Base-by-base conservation (phyloP, 176 grass and related monocot genomes). In the Phoenix roebelenii region DNA sequence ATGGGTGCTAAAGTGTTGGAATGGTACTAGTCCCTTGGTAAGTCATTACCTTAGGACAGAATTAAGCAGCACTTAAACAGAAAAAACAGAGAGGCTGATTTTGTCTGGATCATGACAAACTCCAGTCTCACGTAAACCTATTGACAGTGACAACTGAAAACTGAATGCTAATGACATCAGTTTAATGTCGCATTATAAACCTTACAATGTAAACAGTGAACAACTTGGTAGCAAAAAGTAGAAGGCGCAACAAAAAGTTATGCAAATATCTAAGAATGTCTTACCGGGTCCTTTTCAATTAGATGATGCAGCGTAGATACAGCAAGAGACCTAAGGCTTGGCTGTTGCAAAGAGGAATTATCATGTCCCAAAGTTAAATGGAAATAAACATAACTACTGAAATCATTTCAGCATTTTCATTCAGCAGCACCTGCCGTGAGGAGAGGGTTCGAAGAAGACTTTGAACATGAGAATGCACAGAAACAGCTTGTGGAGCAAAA, bases 401-500 rank as follows among this genome's bases (percentile, higher is more conserved):
- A 10, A 30, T 15, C 9, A 72, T 20, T 53, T 16, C 3, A 7
- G 32, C 24, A 35, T 23, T 55, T 18, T 15, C 4, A 10, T 60
- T 19, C 26, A 71, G 51, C 15, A 51, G 1, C 72, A 96, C 91
- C 86, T 96, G 93, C 83, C 87, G 76, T 58, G 93, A 97, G 84
- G 61, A 88, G 69, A 97, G 93, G 0, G 73, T 97, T 7, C 78
- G 87, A 51, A 91, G 48, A 73, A 91, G 87, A 91, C 77, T 63
- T 78, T 67, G 72, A 77, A 97, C 93, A 83, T 97, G 93, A 60
- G 73, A 78, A 75, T 88, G 84, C 73, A 97, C 84, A 56, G 92
- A 79, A 66, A 81, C 87, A 80, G 92, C 92, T 91, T 85, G 92
- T 70, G 92, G 92, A 35, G 92, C 92, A 80, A 97, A 97, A 77